These are phyloP conservation scores for Pilobolus umbonatus DNA, from an alignment of 192 early-diverging fungal genomes.

Conservation along the genomic window DNA sequence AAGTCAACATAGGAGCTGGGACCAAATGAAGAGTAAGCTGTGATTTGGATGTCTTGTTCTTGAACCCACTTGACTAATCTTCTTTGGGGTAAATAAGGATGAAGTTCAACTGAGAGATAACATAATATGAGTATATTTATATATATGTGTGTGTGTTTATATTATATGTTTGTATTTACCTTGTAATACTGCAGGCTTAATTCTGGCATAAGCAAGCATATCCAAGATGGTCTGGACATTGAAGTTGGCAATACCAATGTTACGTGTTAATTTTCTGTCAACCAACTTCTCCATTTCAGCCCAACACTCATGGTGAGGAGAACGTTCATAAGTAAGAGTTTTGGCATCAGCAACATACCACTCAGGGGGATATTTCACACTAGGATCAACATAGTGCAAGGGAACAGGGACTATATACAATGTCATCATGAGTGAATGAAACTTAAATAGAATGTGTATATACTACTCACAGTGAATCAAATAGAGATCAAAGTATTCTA, in stretches of 20 bases:
- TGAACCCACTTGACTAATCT: constrained; percentile 56
- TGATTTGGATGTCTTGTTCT: constrained; percentile 54
- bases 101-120: constrained; percentile 52
- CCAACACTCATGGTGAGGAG: constrained; percentile 62
- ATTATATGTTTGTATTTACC: constrained; percentile 9
- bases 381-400: constrained; percentile 46
- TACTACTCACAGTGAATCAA: constrained; percentile 56
- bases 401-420: constrained; percentile 33
- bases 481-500: constrained; percentile 64
- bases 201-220: constrained; percentile 48
- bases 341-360: constrained; percentile 31
- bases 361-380: constrained; percentile 41
- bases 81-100: constrained; percentile 68
- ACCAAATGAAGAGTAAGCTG: constrained; percentile 73
- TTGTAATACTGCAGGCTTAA: constrained; percentile 70
- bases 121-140: neutral
- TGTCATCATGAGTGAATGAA: neutral
- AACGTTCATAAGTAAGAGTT: constrained; percentile 34
- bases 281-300: constrained; percentile 69
- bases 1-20: constrained; percentile 32
- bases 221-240: constrained; percentile 41
- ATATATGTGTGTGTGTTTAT: too few relatives aligned
- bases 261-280: constrained; percentile 45
- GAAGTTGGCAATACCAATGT: constrained; percentile 75
- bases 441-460: neutral